Base-by-base conservation (phyloP, 176 grass and related monocot genomes). In the Bonia amplexicaulis region DNA sequence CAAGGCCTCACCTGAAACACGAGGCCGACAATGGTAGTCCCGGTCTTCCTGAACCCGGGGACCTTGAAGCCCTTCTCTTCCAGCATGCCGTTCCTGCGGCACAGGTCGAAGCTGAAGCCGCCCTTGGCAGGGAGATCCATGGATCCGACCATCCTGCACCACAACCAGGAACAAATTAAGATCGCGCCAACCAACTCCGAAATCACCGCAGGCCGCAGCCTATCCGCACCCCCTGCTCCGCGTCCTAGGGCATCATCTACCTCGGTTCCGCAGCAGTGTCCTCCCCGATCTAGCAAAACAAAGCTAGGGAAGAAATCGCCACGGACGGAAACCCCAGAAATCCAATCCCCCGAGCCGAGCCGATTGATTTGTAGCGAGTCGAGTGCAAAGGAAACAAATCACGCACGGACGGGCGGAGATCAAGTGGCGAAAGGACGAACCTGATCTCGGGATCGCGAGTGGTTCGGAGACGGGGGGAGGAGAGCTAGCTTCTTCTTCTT, bases 21-120 rank as follows among this genome's bases (percentile, higher is more conserved):
- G 49, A 99, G 79, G 12, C 96, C 96, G 59, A 96, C 96, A 54
- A 99, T 99, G 63, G 96, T 99, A 6, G 96, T 99, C 7, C 96
- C 96, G 3, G 96, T 99, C 81, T 99, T 99, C 62, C 81, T 67
- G 76, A 96, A 96, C 4, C 66, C 74, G 23, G 93, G 96, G 46
- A 91, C 39, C 58, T 89, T 87, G 31, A 92, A 31, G 10, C 93
- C 96, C 29, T 81, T 94, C 75, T 94, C 89, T 69, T 78, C 64
- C 8, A 94, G 85, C 88, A 95, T 94, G 54, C 60, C 55, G 84
- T 96, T 99, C 66, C 96, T 89, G 41, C 84, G 66, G 86, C 91
- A 96, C 22, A 91, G 74, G 73, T 89, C 93, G 80, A 91, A 95
- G 84, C 75, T 94, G 88, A 99, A 99, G 7, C 96, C 93, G 77